Base-by-base conservation (phyloP, 257 asterid species). In the Penstemon newberryi region DNA sequence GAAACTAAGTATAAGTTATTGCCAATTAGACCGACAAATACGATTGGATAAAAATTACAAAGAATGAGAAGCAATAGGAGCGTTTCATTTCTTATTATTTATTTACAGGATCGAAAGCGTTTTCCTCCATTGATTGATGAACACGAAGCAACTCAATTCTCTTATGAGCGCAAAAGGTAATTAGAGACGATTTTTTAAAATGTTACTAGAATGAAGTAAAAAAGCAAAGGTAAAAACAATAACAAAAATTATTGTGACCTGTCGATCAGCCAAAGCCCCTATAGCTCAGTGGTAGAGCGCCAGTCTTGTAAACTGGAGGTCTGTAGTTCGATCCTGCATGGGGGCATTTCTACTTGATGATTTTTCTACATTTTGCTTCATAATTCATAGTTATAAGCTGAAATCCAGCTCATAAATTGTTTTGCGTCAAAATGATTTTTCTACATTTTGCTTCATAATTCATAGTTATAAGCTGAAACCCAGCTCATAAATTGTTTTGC, bases 71-170 rank as follows among this genome's bases (percentile, higher is more conserved):
- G 13, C 4, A 11, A 33, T 11, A 4, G 18, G 33, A 25, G 33
- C 33, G 33, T 25, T 25, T 25, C 33, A 25, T 25, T 25, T 25
- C 33, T 25, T 25, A 25, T 52, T 15, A 0, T 46, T 38, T 7
- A 25, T 50, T 83, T 83, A 90, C 95, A 38, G 87, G 84, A 77
- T 90, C 93, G 80, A 78, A 90, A 33, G 84, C 67, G 70, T 66
- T 83, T 78, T 77, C 82, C 78, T 78, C 91, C 87, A 83, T 80
- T 71, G 33, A 25, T 25, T 25, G 33, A 25, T 25, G 33, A 25
- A 25, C 33, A 25, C 33, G 33, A 25, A 25, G 33, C 33, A 25
- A 25, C 33, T 25, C 33, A 25, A 1, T 25, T 25, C 33, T 1
- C 33, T 2, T 1, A 1, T 25, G 33, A 25, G 33, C 33, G 33